Base-by-base conservation (phyloP, 1,139 yeast genomes). In the Suhomyces bribrorum region DNA sequence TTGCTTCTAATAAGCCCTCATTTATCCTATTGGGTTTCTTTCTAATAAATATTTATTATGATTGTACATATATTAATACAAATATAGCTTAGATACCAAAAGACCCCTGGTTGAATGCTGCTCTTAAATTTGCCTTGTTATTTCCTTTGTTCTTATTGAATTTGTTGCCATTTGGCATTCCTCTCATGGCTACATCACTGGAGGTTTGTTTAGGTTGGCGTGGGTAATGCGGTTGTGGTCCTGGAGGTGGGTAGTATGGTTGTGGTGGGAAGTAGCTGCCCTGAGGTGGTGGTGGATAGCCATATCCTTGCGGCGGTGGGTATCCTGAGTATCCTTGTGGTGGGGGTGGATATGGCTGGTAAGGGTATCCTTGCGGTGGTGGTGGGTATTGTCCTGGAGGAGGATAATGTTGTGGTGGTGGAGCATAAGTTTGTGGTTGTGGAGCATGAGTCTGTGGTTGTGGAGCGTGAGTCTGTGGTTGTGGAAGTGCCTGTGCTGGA, bases 81-180 rank as follows among this genome's bases (percentile, higher is more conserved):
- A 17, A 14, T 14, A 22, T 28, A 12, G 15, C 15, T 45, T 54
- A 68, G 30, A 72, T 69, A 8, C 77, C 77, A 53, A 69, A 72
- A 29, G 59, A 56, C 0, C 70, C 69, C 36, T 64, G 67, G 38
- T 62, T 62, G 39, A 72, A 62, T 1, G 75, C 76, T 8, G 73
- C 68, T 37, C 77, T 56, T 38, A 72, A 53, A 31, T 62, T 57
- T 2, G 73, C 76, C 43, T 68, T 68, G 43, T 67, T 67, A 11
- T 59, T 49, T 14, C 52, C 56, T 25, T 53, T 49, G 44, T 70
- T 69, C 53, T 70, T 71, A 42, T 66, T 58, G 47, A 50, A 56
- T 40, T 53, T 62, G 15, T 55, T 62, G 4, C 64, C 70, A 7
- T 56, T 42, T 8, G 77, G 77, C 56, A 69, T 61, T 32, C 60